Evolutionary conservation across 2,329 filamentous ascomycete species (phyloP), one percentile per base, ranked within the genome.

Genomic region (Lachnellula cervina): DNA sequence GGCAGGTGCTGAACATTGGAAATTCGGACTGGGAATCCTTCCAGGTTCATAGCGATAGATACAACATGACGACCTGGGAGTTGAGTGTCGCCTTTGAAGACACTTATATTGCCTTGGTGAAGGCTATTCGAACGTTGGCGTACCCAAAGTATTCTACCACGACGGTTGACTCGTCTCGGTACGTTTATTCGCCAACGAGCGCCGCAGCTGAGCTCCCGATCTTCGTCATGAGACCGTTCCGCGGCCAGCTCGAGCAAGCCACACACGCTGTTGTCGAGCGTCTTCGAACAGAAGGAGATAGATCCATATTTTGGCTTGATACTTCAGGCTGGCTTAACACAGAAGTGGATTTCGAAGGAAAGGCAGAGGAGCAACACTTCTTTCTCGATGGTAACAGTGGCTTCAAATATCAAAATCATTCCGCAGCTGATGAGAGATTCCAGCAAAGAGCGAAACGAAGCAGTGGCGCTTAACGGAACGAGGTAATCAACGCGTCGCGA

Each of bases 301-400:
- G 62, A 23, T 61, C 64, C 2, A 64, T 71, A 2, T 72, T 70
- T 53, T 72, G 71, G 70, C 66, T 74, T 28, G 72, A 73, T 55
- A 74, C 71, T 6, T 70, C 70, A 5, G 71, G 71, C 13, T 73
- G 72, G 71, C 61, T 74, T 8, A 64, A 72, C 32, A 63, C 63
- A 13, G 60, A 65, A 37, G 43, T 62, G 14, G 55, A 63, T 35
- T 59, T 62, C 28, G 58, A 64, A 17, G 58, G 56, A 7, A 52
- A 55, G n/a, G 51, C 59, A 48, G 59, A 62, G 19, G 57, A 61
- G 28, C 59, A 64, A 48, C 63, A 70, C 48, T 70, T 70, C 57
- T 69, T 66, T 46, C 55, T 70, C 8, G 69, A 71, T 37, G 59
- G 64, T 65, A 48, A 16, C 14, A 23, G 28, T 32, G 47, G 23